Conservation (phyloP, 2,329 filamentous ascomycete species). For the Pseudogymnoascus sp. region DNA sequence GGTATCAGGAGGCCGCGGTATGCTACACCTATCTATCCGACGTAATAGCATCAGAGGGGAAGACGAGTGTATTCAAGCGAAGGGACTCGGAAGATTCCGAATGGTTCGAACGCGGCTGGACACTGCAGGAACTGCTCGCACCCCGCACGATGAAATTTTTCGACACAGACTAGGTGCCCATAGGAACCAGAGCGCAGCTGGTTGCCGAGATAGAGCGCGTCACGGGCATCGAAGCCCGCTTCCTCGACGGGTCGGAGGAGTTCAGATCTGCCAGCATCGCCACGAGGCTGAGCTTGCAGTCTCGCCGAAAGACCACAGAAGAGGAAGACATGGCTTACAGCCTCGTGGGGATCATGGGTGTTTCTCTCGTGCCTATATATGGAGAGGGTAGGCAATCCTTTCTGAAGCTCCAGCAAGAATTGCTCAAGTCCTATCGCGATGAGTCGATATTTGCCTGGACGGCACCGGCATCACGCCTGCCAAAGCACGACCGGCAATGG, state of each 20-base stretch:
- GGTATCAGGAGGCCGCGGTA: slow-evolving; percentile 16
- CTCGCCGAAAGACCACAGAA: slow-evolving; percentile 25
- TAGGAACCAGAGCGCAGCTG: slow-evolving; percentile 18
- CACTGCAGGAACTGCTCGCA: not conserved
- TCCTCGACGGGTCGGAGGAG: slow-evolving; percentile 15
- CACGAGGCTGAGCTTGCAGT: slow-evolving; percentile 30
- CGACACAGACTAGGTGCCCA: slow-evolving; percentile 15
- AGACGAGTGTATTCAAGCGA: slow-evolving; percentile 2
- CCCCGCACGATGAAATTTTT: slow-evolving; percentile 20
- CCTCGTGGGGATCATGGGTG: slow-evolving; percentile 29
- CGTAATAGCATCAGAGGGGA: slow-evolving; percentile 6
- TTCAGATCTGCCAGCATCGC: slow-evolving; percentile 28
- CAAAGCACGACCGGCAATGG: too few relatives aligned
- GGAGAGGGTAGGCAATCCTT: slow-evolving; percentile 30
- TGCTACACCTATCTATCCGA: slow-evolving; percentile 20
- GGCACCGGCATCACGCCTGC: too few relatives aligned
- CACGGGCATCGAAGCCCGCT: slow-evolving; percentile 16
- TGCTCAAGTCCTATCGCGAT: slow-evolving; percentile 28
- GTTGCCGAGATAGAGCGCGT: slow-evolving; percentile 8
- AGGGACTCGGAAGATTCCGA: not conserved
- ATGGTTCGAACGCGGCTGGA: not conserved
- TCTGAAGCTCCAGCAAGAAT: slow-evolving; percentile 29
- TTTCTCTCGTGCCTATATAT: slow-evolving; percentile 31
- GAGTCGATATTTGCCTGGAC: slow-evolving; percentile 30
- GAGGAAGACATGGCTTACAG: slow-evolving; percentile 33